Conservation (phyloP, 2,329 filamentous ascomycete species). For the Blumeria hordei region DNA sequence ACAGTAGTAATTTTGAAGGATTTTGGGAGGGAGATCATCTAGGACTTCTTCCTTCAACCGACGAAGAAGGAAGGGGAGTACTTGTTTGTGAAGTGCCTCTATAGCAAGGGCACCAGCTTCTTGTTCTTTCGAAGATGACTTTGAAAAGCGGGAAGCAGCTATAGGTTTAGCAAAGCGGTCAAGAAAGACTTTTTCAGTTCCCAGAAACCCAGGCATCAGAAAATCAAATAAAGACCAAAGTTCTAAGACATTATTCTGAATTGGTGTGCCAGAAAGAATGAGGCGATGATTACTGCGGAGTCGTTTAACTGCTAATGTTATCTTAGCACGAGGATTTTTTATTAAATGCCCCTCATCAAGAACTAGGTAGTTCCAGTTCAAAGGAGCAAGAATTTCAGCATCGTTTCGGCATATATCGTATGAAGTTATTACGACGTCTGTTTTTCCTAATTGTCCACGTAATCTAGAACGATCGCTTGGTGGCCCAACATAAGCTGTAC, state of each 20-base stretch:
- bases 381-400: conserved; percentile 54
- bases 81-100: conserved; percentile 95
- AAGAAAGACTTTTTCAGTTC: conserved; percentile 81
- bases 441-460: conserved; percentile 42
- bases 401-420: conserved; percentile 98
- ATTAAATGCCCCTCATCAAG: conserved; percentile 95
- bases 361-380: conserved; percentile 94
- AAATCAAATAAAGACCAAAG: conserved; percentile 98
- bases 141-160: conserved; percentile 78
- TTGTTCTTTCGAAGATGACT: conserved; percentile 94
- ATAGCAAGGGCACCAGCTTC: conserved; percentile 90
- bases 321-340: conserved; percentile 96
- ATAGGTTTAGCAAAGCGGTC: conserved; percentile 83
- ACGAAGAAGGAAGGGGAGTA: conserved; percentile 82
- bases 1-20: conserved; percentile 97
- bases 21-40: conserved; percentile 91
- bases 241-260: conserved; percentile 93
- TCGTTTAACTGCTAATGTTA: conserved; percentile 75
- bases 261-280: conserved; percentile 89
- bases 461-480: conserved; percentile 56
- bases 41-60: conserved; percentile 95
- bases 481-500: conserved; percentile 76
- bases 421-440: conserved; percentile 88
- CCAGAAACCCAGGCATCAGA: conserved; percentile 93
- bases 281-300: conserved; percentile 79